Evolutionary conservation across 495 filamentous ascomycete species (phyloP).

Genomic region (Hyaloscypha hepaticicola): DNA sequence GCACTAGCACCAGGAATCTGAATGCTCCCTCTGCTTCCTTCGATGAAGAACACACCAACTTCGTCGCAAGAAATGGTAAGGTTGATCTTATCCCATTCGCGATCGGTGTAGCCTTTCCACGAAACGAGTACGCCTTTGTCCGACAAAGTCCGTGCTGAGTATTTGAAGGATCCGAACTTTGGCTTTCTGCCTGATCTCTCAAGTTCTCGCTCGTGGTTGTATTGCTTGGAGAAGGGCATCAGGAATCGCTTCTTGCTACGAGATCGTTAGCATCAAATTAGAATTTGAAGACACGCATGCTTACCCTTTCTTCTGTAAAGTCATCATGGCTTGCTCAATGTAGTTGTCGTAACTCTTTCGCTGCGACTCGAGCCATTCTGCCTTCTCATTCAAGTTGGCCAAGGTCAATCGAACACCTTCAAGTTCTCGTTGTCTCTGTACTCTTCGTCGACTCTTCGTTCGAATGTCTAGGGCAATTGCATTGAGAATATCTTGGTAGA

Average conservation of each 20-base stretch:
- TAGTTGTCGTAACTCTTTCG: slow-evolving; percentile 98
- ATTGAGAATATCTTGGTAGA: slow-evolving; percentile 95
- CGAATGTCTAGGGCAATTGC: slow-evolving; percentile 96
- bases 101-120: slow-evolving; percentile 78
- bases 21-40: slow-evolving; percentile 89
- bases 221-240: slow-evolving; percentile 97
- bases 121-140: slow-evolving; percentile 92
- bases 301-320: slow-evolving; percentile 93
- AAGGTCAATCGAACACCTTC: slow-evolving; percentile 86
- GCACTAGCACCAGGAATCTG: slow-evolving; percentile 94
- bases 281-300: slow-evolving; percentile 19
- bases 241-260: slow-evolving; percentile 82
- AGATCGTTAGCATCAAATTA: slow-evolving; percentile 7
- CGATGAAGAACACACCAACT: slow-evolving; percentile 90
- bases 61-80: slow-evolving; percentile 92
- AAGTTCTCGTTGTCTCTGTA: slow-evolving; percentile 86
- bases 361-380: slow-evolving; percentile 87
- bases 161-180: slow-evolving; percentile 97
- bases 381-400: slow-evolving; percentile 83
- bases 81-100: slow-evolving; percentile 88
- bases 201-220: slow-evolving; percentile 95
- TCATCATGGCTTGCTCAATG: slow-evolving; percentile 97
- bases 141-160: slow-evolving; percentile 80
- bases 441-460: slow-evolving; percentile 87
- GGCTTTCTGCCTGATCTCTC: slow-evolving; percentile 87